Evolutionary conservation across 1,139 yeast species (phyloP), one percentile per base, ranked within the genome.

Genomic region (Kazachstania sp.): DNA sequence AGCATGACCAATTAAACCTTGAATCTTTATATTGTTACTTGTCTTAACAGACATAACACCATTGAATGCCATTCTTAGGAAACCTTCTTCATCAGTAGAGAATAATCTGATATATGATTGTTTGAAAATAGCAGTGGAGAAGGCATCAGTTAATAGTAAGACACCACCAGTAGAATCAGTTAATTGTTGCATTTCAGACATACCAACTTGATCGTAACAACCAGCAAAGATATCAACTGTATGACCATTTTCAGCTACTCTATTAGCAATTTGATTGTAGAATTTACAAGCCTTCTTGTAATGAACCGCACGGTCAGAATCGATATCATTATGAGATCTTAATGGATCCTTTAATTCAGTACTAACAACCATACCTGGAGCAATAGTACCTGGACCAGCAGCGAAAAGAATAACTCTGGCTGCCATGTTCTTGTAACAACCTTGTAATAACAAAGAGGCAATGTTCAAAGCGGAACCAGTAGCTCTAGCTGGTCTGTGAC

Each of bases 141-240:
- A 94, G 6, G 97, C 94, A 73, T 92, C 99, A 1, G 95, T 77
- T 58, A 92, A 78, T 48, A 92, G 79, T 63, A 94, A 73, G 34
- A 86, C 85, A 69, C 99, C 99, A 59, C 98, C 98, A 29, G 97
- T 92, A 58, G 79, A 74, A 70, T 87, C 86, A 51, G 95, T 78
- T 59, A 94, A 72, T 51, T 85, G 77, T 69, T 87, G 86, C 97
- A 92, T 92, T 72, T 92, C 99, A 58, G 85, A 83, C 78, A 92
- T 83, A 66, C 99, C 99, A 55, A 90, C 86, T 73, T 92, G 98
- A 70, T 92, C 99, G 65, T 88, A 90, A 70, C 97, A 88, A 51
- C 98, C 98, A 36, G 95, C 97, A 70, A 88, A 90, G 45, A 92
- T 80, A 68, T 92, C 98, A 47, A 92, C 81, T 23, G 94, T 79